These are phyloP conservation scores for Creolimax fragrantissima DNA, from an alignment of 78 protist genomes.

Conservation along the genomic window DNA sequence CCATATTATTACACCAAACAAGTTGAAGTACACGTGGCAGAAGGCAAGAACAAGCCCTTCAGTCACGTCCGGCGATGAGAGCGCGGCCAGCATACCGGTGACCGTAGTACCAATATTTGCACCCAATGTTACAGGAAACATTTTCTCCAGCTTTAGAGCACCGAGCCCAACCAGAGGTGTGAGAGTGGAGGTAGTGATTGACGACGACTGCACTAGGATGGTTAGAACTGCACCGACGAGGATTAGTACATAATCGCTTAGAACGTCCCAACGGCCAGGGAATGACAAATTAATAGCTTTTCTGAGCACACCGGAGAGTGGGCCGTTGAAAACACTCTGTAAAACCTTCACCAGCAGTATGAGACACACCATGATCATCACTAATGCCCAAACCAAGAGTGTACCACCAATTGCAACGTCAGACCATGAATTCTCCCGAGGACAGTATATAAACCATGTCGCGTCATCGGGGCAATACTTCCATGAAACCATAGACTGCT, in stretches of 20 bases:
- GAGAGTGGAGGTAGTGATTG: background rate
- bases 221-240: conserved; percentile 5
- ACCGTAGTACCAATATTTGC: conserved; percentile 22
- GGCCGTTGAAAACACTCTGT: background rate
- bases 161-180: conserved; percentile 16
- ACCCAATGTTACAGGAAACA: conserved; percentile 21
- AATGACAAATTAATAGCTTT: background rate
- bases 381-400: background rate
- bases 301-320: background rate
- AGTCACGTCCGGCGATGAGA: background rate
- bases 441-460: conserved; percentile 21
- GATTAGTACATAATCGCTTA: conserved; percentile 9
- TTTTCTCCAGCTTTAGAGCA: conserved; percentile 11
- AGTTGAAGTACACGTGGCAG: conserved; percentile 16
- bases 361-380: conserved; percentile 2
- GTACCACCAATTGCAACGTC: background rate
- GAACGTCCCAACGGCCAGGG: background rate
- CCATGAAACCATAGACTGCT: conserved; percentile 2
- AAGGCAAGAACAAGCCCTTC: background rate
- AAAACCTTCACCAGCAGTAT: background rate
- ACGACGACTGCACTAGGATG: conserved; percentile 21
- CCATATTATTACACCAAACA: conserved; percentile 20
- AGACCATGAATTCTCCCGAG: conserved; percentile 2
- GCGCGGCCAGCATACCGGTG: conserved; percentile 5
- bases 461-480: background rate